Conservation (phyloP, 1,284 basidiomycete species). For the Peniophora sp. region DNA sequence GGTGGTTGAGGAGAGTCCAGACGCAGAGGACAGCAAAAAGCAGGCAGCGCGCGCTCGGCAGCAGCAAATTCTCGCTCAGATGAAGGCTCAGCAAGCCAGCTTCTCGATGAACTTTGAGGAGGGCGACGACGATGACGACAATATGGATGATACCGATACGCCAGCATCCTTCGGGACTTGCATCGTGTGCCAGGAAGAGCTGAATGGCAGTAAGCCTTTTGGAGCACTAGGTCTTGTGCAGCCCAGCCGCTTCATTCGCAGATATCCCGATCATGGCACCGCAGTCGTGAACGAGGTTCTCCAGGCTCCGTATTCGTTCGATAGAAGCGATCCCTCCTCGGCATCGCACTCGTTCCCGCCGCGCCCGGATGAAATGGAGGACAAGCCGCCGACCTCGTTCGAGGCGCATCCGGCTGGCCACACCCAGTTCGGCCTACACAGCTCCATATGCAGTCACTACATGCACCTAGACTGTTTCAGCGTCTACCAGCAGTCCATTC, state of each 20-base stretch:
- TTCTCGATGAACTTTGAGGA: constrained; percentile 71
- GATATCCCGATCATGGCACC: constrained; percentile 67
- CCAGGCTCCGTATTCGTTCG: constrained; percentile 57
- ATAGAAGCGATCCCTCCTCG: constrained; percentile 32
- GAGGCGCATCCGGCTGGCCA: constrained; percentile 69
- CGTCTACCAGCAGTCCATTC: constrained; percentile 82
- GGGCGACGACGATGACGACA: constrained; percentile 50
- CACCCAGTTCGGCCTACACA: constrained; percentile 80
- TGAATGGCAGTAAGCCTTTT: constrained; percentile 69
- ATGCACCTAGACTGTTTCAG: constrained; percentile 97
- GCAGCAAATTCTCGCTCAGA: constrained; percentile 86
- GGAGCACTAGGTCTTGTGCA: constrained; percentile 89
- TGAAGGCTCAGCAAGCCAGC: constrained; percentile 84
- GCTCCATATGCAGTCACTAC: constrained; percentile 92
- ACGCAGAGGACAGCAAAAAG: constrained; percentile 65
- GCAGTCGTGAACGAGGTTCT: constrained; percentile 73
- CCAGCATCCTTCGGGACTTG: constrained; percentile 79
- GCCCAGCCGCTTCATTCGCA: constrained; percentile 79
- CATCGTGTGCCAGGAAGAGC: constrained; percentile 96
- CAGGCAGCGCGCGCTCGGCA: constrained; percentile 79
- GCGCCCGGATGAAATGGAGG: constrained; percentile 35
- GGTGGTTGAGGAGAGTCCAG: constrained; percentile 33
- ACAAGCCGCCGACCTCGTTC: constrained; percentile 46
- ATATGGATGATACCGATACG: constrained; percentile 37
- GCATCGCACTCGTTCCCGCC: constrained; percentile 45